phyloP scores from a whole-genome alignment of 805 yeast genomes.

The Suhomyces kilbournensis region DNA sequence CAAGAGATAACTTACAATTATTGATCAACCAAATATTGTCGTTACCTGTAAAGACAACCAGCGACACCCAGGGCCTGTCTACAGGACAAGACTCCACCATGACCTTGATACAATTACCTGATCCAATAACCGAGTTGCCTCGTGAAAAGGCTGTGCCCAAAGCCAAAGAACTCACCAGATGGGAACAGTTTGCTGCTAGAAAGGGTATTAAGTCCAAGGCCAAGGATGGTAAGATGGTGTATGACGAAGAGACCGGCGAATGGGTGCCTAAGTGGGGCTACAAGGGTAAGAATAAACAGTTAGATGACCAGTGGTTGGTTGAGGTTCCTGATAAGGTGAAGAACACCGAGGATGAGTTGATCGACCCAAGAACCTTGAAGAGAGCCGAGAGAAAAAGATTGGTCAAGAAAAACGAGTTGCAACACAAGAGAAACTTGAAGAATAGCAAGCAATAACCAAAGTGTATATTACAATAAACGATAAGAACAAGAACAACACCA shows the following conservation, averaged over 20 bases:
- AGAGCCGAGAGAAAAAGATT: conserved; percentile 83
- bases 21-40: conserved; percentile 87
- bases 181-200: conserved; percentile 95
- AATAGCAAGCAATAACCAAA: conserved; percentile 16
- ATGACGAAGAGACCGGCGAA: conserved; percentile 83
- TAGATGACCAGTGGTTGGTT: conserved; percentile 92
- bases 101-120: conserved; percentile 83
- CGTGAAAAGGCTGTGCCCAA: conserved; percentile 96
- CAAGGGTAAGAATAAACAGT: conserved; percentile 83
- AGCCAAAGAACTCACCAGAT: conserved; percentile 86
- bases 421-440: conserved; percentile 76
- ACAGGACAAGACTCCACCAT: conserved; percentile 69
- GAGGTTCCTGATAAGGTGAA: conserved; percentile 80
- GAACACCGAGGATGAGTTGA: conserved; percentile 51
- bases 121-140: conserved; percentile 76
- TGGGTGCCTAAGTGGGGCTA: conserved; percentile 99
- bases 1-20: conserved; percentile 92
- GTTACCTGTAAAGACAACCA: conserved; percentile 83
- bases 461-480: neutral
- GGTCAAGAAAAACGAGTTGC: conserved; percentile 79
- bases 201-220: conserved; percentile 92
- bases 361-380: conserved; percentile 81
- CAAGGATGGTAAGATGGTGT: conserved; percentile 84
- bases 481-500: neutral
- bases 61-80: conserved; percentile 60